Conservation (phyloP, 352 stramenopile genomes). For the Aphanomyces stellatus region DNA sequence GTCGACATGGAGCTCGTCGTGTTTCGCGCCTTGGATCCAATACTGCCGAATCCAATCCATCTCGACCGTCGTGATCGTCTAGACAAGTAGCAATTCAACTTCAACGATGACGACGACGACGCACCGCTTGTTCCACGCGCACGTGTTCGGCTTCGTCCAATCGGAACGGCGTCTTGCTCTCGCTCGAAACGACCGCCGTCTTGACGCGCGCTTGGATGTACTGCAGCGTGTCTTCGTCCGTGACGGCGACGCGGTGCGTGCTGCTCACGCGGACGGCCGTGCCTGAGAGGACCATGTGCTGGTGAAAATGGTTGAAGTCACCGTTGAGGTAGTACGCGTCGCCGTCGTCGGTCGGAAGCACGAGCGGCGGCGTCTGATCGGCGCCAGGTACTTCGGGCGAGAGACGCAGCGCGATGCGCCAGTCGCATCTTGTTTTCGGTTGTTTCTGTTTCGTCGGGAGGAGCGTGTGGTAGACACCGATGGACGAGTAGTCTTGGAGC, state of each 20-base stretch:
- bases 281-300: constrained; percentile 72
- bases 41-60: constrained; percentile 29
- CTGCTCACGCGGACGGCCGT: constrained; percentile 42
- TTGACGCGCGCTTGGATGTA: constrained; percentile 22
- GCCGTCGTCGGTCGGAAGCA: constrained; percentile 42
- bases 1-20: constrained; percentile 25
- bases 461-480: constrained; percentile 75
- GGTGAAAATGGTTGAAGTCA: constrained; percentile 84
- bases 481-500: constrained; percentile 65
- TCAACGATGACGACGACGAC: not conserved
- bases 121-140: constrained; percentile 23
- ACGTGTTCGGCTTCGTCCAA: not conserved
- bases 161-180: not conserved
- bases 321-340: constrained; percentile 78
- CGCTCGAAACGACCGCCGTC: constrained; percentile 13
- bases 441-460: constrained; percentile 21
- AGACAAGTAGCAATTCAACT: not conserved
- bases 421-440: constrained; percentile 25
- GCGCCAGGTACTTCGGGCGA: constrained; percentile 31
- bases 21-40: constrained; percentile 26
- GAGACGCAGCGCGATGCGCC: constrained; percentile 52
- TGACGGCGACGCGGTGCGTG: constrained; percentile 51
- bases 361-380: constrained; percentile 30
- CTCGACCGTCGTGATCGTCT: constrained; percentile 21
- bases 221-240: constrained; percentile 24